Conservation (phyloP, 148 eudicot genomes). For the Camellia japonica region DNA sequence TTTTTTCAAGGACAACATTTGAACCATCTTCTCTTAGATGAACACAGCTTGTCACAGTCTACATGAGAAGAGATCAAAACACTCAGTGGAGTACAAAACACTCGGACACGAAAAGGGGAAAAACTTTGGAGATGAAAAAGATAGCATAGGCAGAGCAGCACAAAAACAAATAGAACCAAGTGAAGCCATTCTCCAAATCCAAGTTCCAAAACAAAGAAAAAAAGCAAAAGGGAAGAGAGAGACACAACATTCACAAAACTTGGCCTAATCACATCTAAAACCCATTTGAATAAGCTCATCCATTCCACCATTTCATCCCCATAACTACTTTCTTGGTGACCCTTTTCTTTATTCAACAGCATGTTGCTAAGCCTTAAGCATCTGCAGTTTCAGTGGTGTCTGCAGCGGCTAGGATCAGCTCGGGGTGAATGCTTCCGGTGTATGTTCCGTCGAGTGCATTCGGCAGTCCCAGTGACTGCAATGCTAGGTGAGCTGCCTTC, state of each 20-base stretch:
- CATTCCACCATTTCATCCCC: background rate
- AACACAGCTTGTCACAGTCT: too few species aligned
- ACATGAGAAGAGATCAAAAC: too few species aligned
- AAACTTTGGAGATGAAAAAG: too few species aligned
- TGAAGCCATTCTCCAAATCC: too few species aligned
- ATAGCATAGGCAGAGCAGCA: too few species aligned
- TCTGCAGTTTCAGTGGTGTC: slow-evolving; percentile 41
- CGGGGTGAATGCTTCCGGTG: slow-evolving; percentile 44
- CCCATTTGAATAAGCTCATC: background rate
- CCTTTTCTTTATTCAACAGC: background rate
- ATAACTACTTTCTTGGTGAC: background rate
- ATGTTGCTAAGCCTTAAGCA: slow-evolving; percentile 31
- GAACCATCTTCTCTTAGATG: too few species aligned
- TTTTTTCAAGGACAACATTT: too few species aligned
- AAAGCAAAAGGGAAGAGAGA: background rate
- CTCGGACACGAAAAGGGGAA: too few species aligned
- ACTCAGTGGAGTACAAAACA: too few species aligned
- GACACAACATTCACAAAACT: slow-evolving; percentile 1
- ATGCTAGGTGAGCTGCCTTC: slow-evolving; percentile 90
- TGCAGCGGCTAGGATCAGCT: slow-evolving; percentile 54
- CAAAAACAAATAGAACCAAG: too few species aligned
- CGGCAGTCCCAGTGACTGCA: slow-evolving; percentile 76
- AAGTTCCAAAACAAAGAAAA: too few species aligned
- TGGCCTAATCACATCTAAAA: background rate
- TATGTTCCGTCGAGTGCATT: slow-evolving; percentile 62